These are phyloP conservation scores for Vitellaria paradoxa DNA, from an alignment of 179 eudicot genomes.

Conservation along the genomic window DNA sequence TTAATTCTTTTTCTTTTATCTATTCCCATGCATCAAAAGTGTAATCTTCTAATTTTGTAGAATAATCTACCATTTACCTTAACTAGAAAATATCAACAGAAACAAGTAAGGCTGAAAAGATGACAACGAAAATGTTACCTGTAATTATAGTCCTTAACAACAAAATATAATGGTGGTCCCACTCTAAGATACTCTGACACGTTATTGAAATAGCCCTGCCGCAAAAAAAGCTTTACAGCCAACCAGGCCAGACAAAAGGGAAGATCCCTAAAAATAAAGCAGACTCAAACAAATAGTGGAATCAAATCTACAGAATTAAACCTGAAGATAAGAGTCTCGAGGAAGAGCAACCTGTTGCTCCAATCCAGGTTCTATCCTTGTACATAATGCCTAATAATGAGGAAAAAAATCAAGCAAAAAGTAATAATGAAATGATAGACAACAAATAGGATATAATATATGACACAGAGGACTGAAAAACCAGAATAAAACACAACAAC, in stretches of 20 bases:
- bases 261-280: neutral
- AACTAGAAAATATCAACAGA: neutral
- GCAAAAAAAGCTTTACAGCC: constrained; percentile 11
- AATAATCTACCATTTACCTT: neutral
- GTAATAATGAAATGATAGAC: neutral
- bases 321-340: constrained; percentile 85
- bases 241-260: neutral
- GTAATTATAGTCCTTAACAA: constrained; percentile 70
- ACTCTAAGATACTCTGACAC: constrained; percentile 64
- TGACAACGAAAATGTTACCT: constrained; percentile 36
- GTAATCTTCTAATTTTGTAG: neutral
- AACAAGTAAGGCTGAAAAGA: neutral
- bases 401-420: neutral
- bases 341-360: constrained; percentile 84
- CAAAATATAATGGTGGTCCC: constrained; percentile 82
- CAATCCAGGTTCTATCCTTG: constrained; percentile 80
- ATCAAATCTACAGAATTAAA: constrained; percentile 20
- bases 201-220: constrained; percentile 75
- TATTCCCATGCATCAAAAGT: neutral
- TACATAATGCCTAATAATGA: constrained; percentile 59
- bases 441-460: neutral
- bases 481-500: constrained; percentile 3
- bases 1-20: neutral
- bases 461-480: neutral
- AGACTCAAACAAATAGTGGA: constrained; percentile 4